These are phyloP conservation scores for Spergularia azorica DNA, from an alignment of 179 eudicot genomes.

Conservation along the genomic window DNA sequence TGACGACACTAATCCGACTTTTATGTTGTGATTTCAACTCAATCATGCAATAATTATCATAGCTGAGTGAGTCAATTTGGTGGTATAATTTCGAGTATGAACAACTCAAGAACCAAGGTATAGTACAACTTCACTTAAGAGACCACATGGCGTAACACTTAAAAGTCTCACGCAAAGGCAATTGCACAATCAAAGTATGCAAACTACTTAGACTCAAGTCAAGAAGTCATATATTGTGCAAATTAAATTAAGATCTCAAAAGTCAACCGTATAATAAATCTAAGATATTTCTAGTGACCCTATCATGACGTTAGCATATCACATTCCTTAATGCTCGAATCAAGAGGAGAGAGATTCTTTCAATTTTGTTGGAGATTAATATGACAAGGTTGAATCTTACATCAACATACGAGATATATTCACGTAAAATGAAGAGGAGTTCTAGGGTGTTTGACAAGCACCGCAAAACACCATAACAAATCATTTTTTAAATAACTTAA, in stretches of 20 bases:
- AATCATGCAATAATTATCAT: too few relatives aligned
- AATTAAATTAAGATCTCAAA: background rate
- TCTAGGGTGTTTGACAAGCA: too few relatives aligned
- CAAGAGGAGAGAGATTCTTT: background rate
- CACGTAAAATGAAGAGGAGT: too few relatives aligned
- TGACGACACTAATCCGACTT: too few relatives aligned
- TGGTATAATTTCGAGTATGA: background rate
- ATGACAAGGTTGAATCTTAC: too few relatives aligned
- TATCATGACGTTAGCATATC: background rate
- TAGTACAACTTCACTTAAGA: background rate
- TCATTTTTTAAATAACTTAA: too few relatives aligned
- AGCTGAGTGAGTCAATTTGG: too few relatives aligned
- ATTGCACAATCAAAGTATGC: background rate
- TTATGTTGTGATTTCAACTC: too few relatives aligned
- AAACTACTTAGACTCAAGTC: background rate
- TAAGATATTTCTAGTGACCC: background rate
- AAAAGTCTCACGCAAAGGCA: background rate
- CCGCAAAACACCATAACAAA: too few relatives aligned
- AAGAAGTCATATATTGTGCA: background rate
- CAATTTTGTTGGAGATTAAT: background rate
- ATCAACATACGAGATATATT: too few relatives aligned
- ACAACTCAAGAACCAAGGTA: background rate
- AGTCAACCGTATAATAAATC: background rate
- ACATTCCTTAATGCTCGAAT: background rate
- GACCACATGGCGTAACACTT: background rate